A percentile compares a stretch with the other conserved stretches of the same genome.
Evolutionary conservation across 2,329 filamentous ascomycete species (phyloP).

Genomic region (Pseudogymnoascus pannorum): DNA sequence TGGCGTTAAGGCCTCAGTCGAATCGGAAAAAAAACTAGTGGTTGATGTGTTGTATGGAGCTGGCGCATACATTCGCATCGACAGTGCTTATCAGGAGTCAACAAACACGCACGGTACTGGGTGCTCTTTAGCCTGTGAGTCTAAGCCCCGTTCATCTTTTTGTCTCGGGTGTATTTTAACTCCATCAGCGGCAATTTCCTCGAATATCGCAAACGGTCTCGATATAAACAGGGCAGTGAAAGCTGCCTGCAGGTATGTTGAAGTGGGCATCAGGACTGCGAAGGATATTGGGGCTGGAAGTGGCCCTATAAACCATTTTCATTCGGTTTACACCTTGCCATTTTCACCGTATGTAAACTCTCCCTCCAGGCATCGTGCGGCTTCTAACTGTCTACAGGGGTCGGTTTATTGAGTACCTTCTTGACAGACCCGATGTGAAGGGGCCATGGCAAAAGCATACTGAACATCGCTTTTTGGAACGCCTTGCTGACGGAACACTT

Average conservation of each 20-base stretch:
- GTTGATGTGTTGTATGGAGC: constrained; percentile 70
- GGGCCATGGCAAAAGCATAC: constrained; percentile 68
- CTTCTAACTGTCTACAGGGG: constrained; percentile 41
- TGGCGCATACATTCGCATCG: constrained; percentile 50
- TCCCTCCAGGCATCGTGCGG: neutral
- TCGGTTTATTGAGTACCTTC: constrained; percentile 74
- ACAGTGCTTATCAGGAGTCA: constrained; percentile 64
- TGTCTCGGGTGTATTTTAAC: constrained; percentile 5
- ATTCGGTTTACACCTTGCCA: constrained; percentile 59
- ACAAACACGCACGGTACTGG: constrained; percentile 91
- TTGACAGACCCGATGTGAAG: constrained; percentile 68
- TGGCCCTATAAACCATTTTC: constrained; percentile 73
- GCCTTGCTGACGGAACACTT: constrained; percentile 67
- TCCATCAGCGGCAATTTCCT: constrained; percentile 59
- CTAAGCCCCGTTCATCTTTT: neutral
- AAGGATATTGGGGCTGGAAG: constrained; percentile 49
- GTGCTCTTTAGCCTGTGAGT: constrained; percentile 80
- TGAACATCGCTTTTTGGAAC: constrained; percentile 74
- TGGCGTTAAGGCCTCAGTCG: constrained; percentile 47
- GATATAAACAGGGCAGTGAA: constrained; percentile 53
- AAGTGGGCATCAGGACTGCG: constrained; percentile 54
- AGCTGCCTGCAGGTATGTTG: constrained; percentile 62
- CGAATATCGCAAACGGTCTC: constrained; percentile 57
- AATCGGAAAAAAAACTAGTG: constrained; percentile 57
- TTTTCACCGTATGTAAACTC: constrained; percentile 46